Conservation (phyloP, 148 eudicot genomes). For the Camellia sinensis region DNA sequence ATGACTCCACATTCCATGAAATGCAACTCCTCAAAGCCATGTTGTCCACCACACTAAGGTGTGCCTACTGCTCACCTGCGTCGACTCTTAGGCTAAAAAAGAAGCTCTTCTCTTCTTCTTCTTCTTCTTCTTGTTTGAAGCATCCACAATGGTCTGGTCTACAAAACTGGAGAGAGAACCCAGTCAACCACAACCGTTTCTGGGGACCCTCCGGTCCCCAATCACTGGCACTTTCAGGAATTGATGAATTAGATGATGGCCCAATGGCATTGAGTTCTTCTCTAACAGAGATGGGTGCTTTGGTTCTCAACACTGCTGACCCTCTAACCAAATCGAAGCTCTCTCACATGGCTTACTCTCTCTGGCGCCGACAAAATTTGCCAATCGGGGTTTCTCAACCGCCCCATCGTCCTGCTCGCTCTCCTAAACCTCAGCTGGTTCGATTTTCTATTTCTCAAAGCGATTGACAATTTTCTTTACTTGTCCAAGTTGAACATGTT, state of each 20-base stretch:
- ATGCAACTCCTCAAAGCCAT: constrained; percentile 3
- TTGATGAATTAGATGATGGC: constrained; percentile 3
- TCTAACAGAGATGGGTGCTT: constrained; percentile 68
- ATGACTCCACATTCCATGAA: background rate
- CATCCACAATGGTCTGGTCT: constrained; percentile 69
- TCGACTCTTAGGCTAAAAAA: constrained; percentile 10
- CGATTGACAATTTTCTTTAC: background rate
- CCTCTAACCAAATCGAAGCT: constrained; percentile 65
- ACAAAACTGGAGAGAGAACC: constrained; percentile 58
- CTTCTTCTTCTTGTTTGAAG: constrained; percentile 23
- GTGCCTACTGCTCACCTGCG: background rate
- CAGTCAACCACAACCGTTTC: constrained; percentile 50
- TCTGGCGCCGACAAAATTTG: constrained; percentile 41
- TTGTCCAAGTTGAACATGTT: background rate
- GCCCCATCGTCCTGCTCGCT: constrained; percentile 68
- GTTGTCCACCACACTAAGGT: background rate
- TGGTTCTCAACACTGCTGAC: constrained; percentile 69
- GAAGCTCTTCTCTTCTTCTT: constrained; percentile 9
- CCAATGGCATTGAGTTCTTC: constrained; percentile 31
- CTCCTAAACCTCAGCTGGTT: constrained; percentile 69
- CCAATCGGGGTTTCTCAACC: constrained; percentile 60
- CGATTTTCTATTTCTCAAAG: background rate
- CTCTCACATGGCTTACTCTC: constrained; percentile 69
- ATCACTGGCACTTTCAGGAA: constrained; percentile 18
- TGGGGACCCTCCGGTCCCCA: constrained; percentile 83